Base-by-base conservation (phyloP, 345 rosid genomes). In the Murraya paniculata region DNA sequence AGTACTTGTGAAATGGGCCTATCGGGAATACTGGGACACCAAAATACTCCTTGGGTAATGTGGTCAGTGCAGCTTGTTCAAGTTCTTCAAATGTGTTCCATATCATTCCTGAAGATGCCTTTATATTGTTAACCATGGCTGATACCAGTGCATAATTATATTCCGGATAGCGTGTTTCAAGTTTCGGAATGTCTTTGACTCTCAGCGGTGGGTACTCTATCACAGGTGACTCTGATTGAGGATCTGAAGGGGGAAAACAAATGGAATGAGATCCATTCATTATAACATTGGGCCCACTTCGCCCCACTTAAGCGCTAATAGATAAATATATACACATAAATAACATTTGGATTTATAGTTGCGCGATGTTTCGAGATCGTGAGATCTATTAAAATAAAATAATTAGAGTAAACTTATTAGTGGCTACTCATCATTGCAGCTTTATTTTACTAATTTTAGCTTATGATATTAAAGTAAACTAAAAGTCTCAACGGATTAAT, bases 81-180 rank as follows among this genome's bases (percentile, higher is more conserved):
- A 89, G 90, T 7, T 84, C 88, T 82, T 88, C 82, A 48, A 77
- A 88, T 31, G 91, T 77, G 85, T 89, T 89, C 60, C 80, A 82
- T 75, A 89, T 87, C 74, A 88, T 64, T 58, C 89, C 93, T 19
- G 88, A 77, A 58, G 86, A 83, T 55, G 71, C 79, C 38, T 81
- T 86, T 64, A 65, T 68, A 77, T 73, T 82, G 45, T 67, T 72
- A 41, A 82, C 68, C 81, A 86, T 68, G 28, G 24, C 77, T 58
- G 61, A 70, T 6, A 75, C 2, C 35, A 83, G 22, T 13, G 31
- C 38, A 68, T 59, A 28, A 8, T 84, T 48, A 16, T 57, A 66
- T 13, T 75, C 82, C 1, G 76, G 83, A 10, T 87, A 57, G 1
- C 64, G 28, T 9, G 84, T 56, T 77, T 75, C 41, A 22, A 75